A percentile compares a stretch with the other conserved stretches of the same genome.
Evolutionary conservation across 148 eudicot species (phyloP).

Genomic region (Camellia japonica): DNA sequence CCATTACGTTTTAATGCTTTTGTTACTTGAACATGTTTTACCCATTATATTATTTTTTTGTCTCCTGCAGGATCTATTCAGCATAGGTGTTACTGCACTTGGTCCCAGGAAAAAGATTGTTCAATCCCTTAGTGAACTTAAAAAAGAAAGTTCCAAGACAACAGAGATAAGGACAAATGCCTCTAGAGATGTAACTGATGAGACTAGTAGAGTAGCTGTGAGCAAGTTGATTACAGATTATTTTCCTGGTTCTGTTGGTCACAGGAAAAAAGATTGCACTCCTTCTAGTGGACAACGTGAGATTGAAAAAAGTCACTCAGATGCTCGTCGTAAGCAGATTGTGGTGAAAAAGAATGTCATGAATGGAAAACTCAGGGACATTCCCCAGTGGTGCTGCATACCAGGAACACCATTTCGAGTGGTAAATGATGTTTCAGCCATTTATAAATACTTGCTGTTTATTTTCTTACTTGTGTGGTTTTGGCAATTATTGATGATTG

Average conservation of each 20-base stretch:
- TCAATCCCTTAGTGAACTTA: conserved; percentile 60
- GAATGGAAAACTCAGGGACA: conserved; percentile 42
- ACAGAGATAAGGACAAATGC: conserved; percentile 27
- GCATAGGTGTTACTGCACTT: conserved; percentile 82
- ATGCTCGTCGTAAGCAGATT: conserved; percentile 29
- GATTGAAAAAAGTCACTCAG: conserved; percentile 27
- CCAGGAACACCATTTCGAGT: conserved; percentile 90
- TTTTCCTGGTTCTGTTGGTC: conserved; percentile 48
- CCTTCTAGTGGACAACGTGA: conserved; percentile 26
- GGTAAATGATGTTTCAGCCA: conserved; percentile 41
- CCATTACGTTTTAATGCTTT: neutral
- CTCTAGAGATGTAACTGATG: conserved; percentile 26
- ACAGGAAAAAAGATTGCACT: conserved; percentile 25
- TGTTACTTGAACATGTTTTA: neutral
- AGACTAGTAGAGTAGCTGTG: conserved; percentile 35
- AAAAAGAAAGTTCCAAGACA: conserved; percentile 30
- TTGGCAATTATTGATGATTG: neutral
- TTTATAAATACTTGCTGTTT: neutral
- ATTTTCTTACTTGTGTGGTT: neutral
- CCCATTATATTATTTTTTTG: conserved; percentile 2
- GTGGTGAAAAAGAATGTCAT: conserved; percentile 14
- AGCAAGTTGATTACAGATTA: conserved; percentile 81
- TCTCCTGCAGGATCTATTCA: conserved; percentile 62
- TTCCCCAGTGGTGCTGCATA: conserved; percentile 73
- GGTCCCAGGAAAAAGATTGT: conserved; percentile 92